Conservation (phyloP, 139 green algal genomes). For the Chlorella sp. region DNA sequence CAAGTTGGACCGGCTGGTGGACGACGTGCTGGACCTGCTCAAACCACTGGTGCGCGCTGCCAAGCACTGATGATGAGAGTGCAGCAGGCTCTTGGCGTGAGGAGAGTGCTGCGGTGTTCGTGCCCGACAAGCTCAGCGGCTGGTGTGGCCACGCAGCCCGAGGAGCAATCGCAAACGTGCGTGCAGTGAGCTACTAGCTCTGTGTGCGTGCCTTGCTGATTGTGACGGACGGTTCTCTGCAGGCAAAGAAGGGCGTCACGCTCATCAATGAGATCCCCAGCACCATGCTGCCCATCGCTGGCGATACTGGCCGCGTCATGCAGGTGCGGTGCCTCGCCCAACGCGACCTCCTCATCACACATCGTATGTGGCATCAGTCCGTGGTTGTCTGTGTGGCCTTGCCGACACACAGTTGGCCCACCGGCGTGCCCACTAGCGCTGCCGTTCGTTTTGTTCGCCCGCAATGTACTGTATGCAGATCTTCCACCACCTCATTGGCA, state of each 20-base stretch:
- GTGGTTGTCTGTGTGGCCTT: too few species aligned
- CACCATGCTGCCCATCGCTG: conserved; percentile 22
- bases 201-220: background rate
- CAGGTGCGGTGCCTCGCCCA: too few species aligned
- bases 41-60: background rate
- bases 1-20: conserved; percentile 14
- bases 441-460: too few species aligned
- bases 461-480: too few species aligned
- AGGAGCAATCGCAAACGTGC: background rate
- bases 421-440: too few species aligned
- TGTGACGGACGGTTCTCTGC: background rate
- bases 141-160: background rate
- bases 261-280: conserved; percentile 27
- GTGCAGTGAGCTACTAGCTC: background rate
- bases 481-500: conserved; percentile 29
- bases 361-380: too few species aligned
- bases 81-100: background rate
- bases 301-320: conserved; percentile 29
- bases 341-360: too few species aligned
- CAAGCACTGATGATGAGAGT: too few species aligned
- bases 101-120: background rate
- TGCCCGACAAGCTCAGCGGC: background rate
- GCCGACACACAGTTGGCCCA: too few species aligned
- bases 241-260: conserved; percentile 34
- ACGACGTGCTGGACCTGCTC: conserved; percentile 10